These are phyloP conservation scores for Carex pumila DNA, from an alignment of 176 grass and related monocot genomes.

Conservation along the genomic window DNA sequence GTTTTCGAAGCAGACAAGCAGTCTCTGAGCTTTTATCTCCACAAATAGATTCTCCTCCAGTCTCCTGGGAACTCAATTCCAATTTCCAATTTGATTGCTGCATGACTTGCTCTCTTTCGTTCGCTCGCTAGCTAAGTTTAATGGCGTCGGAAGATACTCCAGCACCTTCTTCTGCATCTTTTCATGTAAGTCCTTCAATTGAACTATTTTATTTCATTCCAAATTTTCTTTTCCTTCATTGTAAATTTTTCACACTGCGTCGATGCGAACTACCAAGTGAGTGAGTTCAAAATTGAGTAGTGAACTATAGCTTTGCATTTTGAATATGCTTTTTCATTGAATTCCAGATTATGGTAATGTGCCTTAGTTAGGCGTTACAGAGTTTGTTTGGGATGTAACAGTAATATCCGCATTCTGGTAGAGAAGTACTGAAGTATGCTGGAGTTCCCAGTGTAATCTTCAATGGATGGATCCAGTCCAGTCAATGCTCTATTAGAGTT, in stretches of 20 bases:
- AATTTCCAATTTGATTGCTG: background rate
- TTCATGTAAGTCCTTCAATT: conserved; percentile 1
- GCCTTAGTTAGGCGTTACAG: no score
- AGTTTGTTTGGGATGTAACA: no score
- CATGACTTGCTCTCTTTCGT: background rate
- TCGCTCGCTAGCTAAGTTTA: background rate
- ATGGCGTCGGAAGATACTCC: conserved; percentile 3
- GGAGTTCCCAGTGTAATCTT: no score
- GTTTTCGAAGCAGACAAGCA: background rate
- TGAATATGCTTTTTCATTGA: no score
- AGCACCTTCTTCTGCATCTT: conserved; percentile 8
- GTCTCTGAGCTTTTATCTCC: background rate
- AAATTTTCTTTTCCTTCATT: background rate
- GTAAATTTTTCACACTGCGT: background rate
- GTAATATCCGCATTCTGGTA: no score
- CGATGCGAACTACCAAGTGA: background rate
- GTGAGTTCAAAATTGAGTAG: background rate
- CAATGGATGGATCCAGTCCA: no score
- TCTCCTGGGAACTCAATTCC: background rate
- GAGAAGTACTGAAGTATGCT: no score
- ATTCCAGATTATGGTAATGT: no score
- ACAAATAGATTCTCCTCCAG: background rate
- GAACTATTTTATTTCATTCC: background rate
- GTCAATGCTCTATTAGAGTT: background rate
- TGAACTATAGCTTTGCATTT: no score